Evolutionary conservation across 2,329 filamentous ascomycete genomes (phyloP), one percentile per base, ranked within the genome.

Genomic region (Chaetothyriales sp.): DNA sequence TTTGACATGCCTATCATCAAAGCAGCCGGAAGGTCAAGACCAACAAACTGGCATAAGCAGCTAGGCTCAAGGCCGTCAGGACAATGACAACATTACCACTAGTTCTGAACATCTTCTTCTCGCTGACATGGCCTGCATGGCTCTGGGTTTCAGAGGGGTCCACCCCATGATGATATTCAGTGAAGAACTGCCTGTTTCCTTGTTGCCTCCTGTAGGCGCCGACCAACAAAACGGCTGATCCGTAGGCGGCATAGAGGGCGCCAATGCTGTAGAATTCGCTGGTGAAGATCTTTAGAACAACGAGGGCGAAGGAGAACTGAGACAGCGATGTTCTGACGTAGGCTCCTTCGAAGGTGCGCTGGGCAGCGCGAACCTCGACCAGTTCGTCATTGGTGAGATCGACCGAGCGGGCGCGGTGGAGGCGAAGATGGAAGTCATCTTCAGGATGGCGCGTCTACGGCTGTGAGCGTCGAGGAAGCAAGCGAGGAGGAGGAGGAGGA

Each of bases 221-320:
- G 53, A 93, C 86, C 22, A 86, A 73, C 63, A 96, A 73, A 46
- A 98, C 78, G 5, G 86, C 86, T 2, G 83, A 81, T 10, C 90
- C 92, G 63, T 96, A 96, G 47, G 87, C 81, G 44, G 92, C 89
- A 65, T 95, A 95, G 28, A 98, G 74, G 5, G 92, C 92, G n/a
- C 92, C 92, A 56, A 95, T 95, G 59, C 84, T 81, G 69, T 96
- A 96, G 73, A 98, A 96, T 64, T 96, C 92, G 49, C 82, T 78
- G 7, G 88, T 95, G 71, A 98, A 96, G 67, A 98, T 93, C 71
- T 93, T 95, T 59, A 95, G 79, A 49, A 98, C 86, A 56, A 98
- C 82, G 47, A 98, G 80, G 18, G 90, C 83, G 67, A 98, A 96
- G 51, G 85, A 90, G 72, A 96, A 96, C 63, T 96, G 89, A 2